Conservation (phyloP, 2,329 filamentous ascomycete species). For the Penicillium sp. region DNA sequence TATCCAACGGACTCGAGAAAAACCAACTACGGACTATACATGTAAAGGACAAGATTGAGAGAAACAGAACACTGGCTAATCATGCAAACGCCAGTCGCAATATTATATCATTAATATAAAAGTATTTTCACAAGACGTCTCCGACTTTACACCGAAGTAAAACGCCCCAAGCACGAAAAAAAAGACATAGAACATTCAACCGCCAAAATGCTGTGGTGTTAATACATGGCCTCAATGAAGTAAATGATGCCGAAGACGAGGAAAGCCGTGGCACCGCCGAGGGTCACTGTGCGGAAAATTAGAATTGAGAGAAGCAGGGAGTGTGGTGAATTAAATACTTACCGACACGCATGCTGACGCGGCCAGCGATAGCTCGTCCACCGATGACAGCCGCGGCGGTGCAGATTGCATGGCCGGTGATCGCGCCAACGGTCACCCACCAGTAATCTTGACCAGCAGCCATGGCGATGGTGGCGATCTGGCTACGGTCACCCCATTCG, state of each 20-base stretch:
- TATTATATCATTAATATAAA: slow-evolving; percentile 24
- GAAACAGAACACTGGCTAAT: not conserved
- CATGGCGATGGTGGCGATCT: slow-evolving; percentile 99
- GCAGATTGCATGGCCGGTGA: slow-evolving; percentile 85
- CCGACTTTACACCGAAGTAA: slow-evolving; percentile 18
- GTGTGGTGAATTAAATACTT: slow-evolving; percentile 55
- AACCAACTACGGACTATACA: not conserved
- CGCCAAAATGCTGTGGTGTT: slow-evolving; percentile 28
- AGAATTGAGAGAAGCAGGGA: slow-evolving; percentile 29
- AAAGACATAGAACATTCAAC: slow-evolving; percentile 11
- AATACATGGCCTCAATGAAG: slow-evolving; percentile 76
- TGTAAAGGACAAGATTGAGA: not conserved
- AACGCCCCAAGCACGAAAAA: slow-evolving; percentile 20
- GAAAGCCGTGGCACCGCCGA: slow-evolving; percentile 90
- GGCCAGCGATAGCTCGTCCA: slow-evolving; percentile 88
- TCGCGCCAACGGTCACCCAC: slow-evolving; percentile 93
- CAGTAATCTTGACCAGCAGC: slow-evolving; percentile 97
- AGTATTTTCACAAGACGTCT: slow-evolving; percentile 23
- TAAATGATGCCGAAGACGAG: slow-evolving; percentile 92
- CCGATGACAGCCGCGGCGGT: slow-evolving; percentile 91
- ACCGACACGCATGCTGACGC: slow-evolving; percentile 95
- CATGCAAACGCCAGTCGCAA: slow-evolving; percentile 9
- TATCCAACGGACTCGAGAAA: no score
- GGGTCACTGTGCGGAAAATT: slow-evolving; percentile 69
- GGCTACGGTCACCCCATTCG: slow-evolving; percentile 96